Conservation (phyloP, 192 early-diverging fungal genomes). For the Coemansia sp. region DNA sequence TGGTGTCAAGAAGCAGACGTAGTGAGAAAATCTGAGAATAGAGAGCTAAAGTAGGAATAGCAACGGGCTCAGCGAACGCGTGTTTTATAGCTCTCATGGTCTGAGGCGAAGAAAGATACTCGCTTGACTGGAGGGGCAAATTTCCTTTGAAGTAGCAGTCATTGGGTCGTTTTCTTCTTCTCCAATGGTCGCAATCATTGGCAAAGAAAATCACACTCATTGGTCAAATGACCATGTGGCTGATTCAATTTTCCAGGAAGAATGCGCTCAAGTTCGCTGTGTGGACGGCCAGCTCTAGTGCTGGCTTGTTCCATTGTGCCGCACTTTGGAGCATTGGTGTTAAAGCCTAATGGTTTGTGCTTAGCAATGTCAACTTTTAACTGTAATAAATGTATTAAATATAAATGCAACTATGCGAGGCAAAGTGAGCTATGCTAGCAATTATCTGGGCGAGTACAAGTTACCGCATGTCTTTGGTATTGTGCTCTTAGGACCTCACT, state of each 20-base stretch:
- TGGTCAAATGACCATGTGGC: neutral
- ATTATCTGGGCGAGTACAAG: neutral
- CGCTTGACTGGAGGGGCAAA: neutral
- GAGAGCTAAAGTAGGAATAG: neutral
- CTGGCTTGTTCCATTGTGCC: neutral
- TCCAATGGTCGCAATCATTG: neutral
- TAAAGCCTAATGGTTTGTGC: too few relatives aligned
- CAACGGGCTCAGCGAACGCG: neutral
- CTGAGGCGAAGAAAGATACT: neutral
- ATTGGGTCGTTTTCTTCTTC: neutral
- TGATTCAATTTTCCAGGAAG: neutral
- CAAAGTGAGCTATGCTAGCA: neutral
- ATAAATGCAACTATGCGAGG: neutral
- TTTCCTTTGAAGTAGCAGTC: neutral
- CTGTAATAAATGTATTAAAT: neutral
- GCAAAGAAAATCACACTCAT: neutral
- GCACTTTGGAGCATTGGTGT: neutral
- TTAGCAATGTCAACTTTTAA: too few relatives aligned
- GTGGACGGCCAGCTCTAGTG: neutral
- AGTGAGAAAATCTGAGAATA: neutral
- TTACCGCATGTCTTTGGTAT: neutral
- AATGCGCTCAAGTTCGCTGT: neutral
- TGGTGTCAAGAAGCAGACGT: neutral
- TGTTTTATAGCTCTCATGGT: neutral
- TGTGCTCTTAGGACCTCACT: neutral